A percentile compares a stretch with the other conserved stretches of the same genome.
Conservation (phyloP, 805 yeast genomes). For the Saccharomycopsis microspora region DNA sequence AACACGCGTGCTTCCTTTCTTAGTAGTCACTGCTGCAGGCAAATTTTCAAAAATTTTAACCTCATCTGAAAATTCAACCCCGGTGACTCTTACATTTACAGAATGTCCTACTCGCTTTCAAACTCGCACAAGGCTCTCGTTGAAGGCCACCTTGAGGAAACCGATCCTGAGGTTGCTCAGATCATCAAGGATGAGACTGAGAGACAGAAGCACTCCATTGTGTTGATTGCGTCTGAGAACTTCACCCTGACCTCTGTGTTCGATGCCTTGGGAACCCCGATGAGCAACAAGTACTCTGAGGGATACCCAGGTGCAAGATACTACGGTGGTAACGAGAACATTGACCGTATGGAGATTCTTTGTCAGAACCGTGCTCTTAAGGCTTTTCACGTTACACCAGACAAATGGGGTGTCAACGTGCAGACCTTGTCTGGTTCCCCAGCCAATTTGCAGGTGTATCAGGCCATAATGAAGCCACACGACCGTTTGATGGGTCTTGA, state of each 20-base stretch:
- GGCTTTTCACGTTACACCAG: slow-evolving; percentile 67
- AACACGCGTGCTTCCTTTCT: no score
- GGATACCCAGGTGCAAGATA: slow-evolving; percentile 98
- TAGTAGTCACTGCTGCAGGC: no score
- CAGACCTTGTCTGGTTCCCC: slow-evolving; percentile 95
- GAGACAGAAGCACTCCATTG: slow-evolving; percentile 87
- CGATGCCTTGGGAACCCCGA: slow-evolving; percentile 89
- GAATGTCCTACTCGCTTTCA: slow-evolving; percentile 46
- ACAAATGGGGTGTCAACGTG: slow-evolving; percentile 94
- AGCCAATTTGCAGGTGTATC: slow-evolving; percentile 87
- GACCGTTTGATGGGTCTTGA: slow-evolving; percentile 97
- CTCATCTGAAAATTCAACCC: no score
- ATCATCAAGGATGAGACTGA: slow-evolving; percentile 66
- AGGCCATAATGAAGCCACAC: slow-evolving; percentile 78
- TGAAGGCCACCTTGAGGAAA: slow-evolving; percentile 51
- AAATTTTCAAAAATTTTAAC: no score
- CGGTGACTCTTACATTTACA: neutral
- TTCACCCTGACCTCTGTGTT: slow-evolving; percentile 92
- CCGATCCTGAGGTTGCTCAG: slow-evolving; percentile 77
- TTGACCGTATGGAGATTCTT: slow-evolving; percentile 79
- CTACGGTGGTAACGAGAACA: slow-evolving; percentile 95
- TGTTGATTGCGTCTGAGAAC: slow-evolving; percentile 90
- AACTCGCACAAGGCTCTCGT: slow-evolving; percentile 54
- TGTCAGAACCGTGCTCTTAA: slow-evolving; percentile 89
- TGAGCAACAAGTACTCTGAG: slow-evolving; percentile 97